These are phyloP conservation scores for Xylaria venustula DNA, from an alignment of 495 filamentous ascomycete genomes.

Conservation along the genomic window DNA sequence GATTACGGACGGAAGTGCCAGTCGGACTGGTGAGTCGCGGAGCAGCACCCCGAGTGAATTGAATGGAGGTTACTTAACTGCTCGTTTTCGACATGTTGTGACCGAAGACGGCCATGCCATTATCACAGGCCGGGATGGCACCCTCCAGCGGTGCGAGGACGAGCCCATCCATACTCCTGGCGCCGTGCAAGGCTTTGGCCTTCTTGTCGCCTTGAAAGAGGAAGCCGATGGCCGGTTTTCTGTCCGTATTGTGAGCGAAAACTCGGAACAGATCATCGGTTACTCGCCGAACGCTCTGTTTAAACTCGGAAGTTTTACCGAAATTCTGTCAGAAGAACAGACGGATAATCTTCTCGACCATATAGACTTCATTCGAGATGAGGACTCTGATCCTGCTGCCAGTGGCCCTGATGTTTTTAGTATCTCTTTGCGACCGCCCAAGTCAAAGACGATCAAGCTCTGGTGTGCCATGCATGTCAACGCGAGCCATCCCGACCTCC, in stretches of 20 bases:
- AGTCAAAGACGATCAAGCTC: slow-evolving; percentile 58
- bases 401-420: slow-evolving; percentile 89
- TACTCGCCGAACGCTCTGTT: slow-evolving; percentile 80
- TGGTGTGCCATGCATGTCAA: slow-evolving; percentile 89
- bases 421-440: slow-evolving; percentile 61
- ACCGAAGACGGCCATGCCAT: slow-evolving; percentile 83
- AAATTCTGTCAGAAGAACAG: slow-evolving; percentile 81
- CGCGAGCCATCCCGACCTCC: slow-evolving; percentile 60
- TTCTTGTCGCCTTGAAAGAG: slow-evolving; percentile 75
- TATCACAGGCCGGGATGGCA: slow-evolving; percentile 73
- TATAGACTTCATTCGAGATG: slow-evolving; percentile 80
- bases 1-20: background rate
- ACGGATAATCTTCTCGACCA: slow-evolving; percentile 80
- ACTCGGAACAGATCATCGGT: slow-evolving; percentile 72
- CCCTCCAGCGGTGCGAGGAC: slow-evolving; percentile 80
- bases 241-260: slow-evolving; percentile 85
- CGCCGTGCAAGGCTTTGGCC: slow-evolving; percentile 83
- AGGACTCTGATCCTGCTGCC: slow-evolving; percentile 64
- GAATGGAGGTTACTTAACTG: slow-evolving; percentile 52
- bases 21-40: slow-evolving; percentile 14
- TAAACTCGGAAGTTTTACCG: slow-evolving; percentile 67
- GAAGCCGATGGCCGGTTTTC: slow-evolving; percentile 62
- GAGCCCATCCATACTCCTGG: slow-evolving; percentile 92
- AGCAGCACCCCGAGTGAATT: slow-evolving; percentile 22
- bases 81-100: slow-evolving; percentile 75